Percentiles rank a stretch among this genome's conserved stretches.
Conservation (phyloP, 805 yeast genomes). For the Wickerhamomyces chambardii region DNA sequence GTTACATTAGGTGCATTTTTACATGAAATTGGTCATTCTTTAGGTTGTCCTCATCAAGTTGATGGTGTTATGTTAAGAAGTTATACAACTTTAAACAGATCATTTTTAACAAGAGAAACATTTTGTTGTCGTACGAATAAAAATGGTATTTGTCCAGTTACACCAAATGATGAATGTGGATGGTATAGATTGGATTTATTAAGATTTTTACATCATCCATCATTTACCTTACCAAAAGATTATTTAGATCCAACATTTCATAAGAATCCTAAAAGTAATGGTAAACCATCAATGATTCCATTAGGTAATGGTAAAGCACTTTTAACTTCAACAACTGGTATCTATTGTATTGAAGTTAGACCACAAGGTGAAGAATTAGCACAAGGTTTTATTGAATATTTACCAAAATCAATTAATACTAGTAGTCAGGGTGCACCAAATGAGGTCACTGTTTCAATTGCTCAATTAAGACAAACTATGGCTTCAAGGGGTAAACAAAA, state of each 20-base stretch:
- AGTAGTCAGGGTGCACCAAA: constrained; percentile 57
- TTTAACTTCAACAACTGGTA: constrained; percentile 52
- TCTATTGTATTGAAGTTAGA: constrained; percentile 63
- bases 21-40: constrained; percentile 90
- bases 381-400: constrained; percentile 49
- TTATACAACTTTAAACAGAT: constrained; percentile 71
- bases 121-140: constrained; percentile 43
- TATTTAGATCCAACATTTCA: constrained; percentile 32
- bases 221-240: constrained; percentile 67
- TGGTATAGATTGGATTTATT: constrained; percentile 83
- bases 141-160: constrained; percentile 38
- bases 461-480: constrained; percentile 28
- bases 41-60: constrained; percentile 91
- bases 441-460: constrained; percentile 38
- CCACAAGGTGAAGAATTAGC: constrained; percentile 33
- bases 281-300: constrained; percentile 38
- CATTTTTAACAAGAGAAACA: constrained; percentile 68
- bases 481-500: constrained; percentile 25
- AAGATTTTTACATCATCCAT: constrained; percentile 74
- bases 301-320: constrained; percentile 33
- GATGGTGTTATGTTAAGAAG: constrained; percentile 88
- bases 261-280: constrained; percentile 17
- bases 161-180: constrained; percentile 60
- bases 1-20: constrained; percentile 88
- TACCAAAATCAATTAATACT: constrained; percentile 32